Conservation (phyloP, 1,284 basidiomycete species). For the Ustilago loliicola region DNA sequence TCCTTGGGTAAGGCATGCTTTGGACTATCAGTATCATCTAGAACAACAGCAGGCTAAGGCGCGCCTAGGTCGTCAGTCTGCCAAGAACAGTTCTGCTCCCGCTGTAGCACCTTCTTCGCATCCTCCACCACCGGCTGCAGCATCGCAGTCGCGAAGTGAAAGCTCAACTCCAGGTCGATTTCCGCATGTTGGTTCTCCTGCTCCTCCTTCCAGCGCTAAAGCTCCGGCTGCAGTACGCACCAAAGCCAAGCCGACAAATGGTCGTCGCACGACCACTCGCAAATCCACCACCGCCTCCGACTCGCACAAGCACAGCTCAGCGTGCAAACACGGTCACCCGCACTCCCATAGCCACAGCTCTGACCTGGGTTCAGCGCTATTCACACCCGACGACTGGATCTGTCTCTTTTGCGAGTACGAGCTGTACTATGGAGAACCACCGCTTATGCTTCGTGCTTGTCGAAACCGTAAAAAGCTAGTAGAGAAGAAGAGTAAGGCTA, state of each 20-base stretch:
- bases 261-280: conserved; percentile 17
- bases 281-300: conserved; percentile 62
- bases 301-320: conserved; percentile 43
- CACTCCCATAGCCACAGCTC: conserved; percentile 8
- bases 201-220: background rate
- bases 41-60: conserved; percentile 2
- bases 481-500: conserved; percentile 61
- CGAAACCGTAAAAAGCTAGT: conserved; percentile 68
- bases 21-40: conserved; percentile 9
- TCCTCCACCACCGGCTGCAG: background rate
- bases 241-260: conserved; percentile 13
- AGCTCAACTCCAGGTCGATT: conserved; percentile 9
- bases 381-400: conserved; percentile 62
- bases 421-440: conserved; percentile 69
- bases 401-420: conserved; percentile 71
- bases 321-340: conserved; percentile 27
- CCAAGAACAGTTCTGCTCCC: background rate
- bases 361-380: conserved; percentile 43
- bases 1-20: conserved; percentile 17
- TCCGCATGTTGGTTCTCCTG: background rate
- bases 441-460: conserved; percentile 60
- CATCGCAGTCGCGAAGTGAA: conserved; percentile 3
- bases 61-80: background rate
- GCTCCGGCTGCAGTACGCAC: background rate
- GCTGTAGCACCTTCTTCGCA: background rate